Conservation (phyloP, 169 alveolate genomes). For the Cryptosporidium ubiquitum region DNA sequence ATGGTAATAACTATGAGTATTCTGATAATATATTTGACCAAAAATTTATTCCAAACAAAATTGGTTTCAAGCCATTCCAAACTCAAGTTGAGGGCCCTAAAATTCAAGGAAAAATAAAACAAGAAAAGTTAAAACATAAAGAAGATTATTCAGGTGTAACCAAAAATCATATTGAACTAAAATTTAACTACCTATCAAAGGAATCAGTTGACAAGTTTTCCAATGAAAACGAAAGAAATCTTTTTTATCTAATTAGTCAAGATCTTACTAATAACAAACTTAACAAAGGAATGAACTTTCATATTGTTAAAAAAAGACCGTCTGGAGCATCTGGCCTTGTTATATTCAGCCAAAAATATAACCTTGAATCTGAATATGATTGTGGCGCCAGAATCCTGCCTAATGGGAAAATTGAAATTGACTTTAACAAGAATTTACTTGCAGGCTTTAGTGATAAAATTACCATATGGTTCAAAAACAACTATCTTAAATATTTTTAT, state of each 20-base stretch:
- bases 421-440: not conserved
- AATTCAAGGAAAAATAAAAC: not conserved
- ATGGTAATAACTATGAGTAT: not conserved
- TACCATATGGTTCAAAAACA: not conserved
- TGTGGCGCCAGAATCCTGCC: not conserved
- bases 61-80: constrained; percentile 36
- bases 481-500: not conserved
- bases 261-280: not conserved
- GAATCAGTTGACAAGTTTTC: constrained; percentile 2
- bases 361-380: not conserved
- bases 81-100: not conserved
- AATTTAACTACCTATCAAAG: constrained; percentile 12
- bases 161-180: not conserved
- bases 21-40: not conserved
- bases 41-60: constrained; percentile 11
- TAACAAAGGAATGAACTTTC: not conserved
- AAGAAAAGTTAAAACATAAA: not conserved
- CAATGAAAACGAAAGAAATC: constrained; percentile 11
- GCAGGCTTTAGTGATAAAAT: not conserved
- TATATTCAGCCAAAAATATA: constrained; percentile 22
- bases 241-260: not conserved
- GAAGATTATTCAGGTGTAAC: not conserved
- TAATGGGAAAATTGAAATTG: not conserved
- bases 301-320: constrained; percentile 11
- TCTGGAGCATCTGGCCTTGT: constrained; percentile 21